A percentile compares a stretch with the other conserved stretches of the same genome.
Evolutionary conservation across 2,329 filamentous ascomycete genomes (phyloP).

Genomic region (Neospermospora avenae): DNA sequence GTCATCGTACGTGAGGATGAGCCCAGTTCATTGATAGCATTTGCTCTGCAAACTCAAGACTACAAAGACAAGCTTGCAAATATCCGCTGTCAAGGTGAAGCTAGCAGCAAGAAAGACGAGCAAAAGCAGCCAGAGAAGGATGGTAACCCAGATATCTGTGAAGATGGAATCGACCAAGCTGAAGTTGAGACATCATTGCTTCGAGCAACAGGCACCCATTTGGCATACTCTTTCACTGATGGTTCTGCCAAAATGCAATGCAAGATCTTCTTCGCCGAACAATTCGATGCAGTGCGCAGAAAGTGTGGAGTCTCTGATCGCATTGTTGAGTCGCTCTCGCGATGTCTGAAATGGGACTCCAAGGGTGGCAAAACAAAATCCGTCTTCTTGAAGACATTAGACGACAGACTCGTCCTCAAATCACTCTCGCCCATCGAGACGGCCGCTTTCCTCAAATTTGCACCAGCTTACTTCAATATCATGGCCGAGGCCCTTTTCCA

Average conservation of each 20-base stretch:
- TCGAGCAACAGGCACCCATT: slow-evolving; percentile 81
- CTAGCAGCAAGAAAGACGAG: slow-evolving; percentile 34
- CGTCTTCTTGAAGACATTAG: slow-evolving; percentile 92
- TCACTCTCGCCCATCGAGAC: slow-evolving; percentile 89
- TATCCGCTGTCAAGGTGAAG: slow-evolving; percentile 54
- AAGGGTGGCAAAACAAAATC: slow-evolving; percentile 98
- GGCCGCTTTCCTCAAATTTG: slow-evolving; percentile 89
- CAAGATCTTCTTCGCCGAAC: slow-evolving; percentile 98
- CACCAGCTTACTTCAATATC: slow-evolving; percentile 94
- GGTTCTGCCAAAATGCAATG: slow-evolving; percentile 93
- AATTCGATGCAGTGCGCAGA: slow-evolving; percentile 89
- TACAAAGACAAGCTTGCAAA: slow-evolving; percentile 76
- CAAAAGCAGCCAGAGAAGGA: slow-evolving; percentile 32
- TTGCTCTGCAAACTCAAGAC: slow-evolving; percentile 83
- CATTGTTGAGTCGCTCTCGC: slow-evolving; percentile 90
- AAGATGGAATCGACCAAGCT: slow-evolving; percentile 51
- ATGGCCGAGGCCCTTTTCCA: slow-evolving; percentile 97
- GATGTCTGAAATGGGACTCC: slow-evolving; percentile 96
- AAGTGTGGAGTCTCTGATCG: slow-evolving; percentile 93
- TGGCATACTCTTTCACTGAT: slow-evolving; percentile 94
- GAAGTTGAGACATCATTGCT: slow-evolving; percentile 84
- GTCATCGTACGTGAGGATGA: slow-evolving; percentile 97
- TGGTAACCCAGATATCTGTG: slow-evolving; percentile 29
- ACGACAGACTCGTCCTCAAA: slow-evolving; percentile 80
- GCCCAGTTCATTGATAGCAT: slow-evolving; percentile 91